Evolutionary conservation across 306 rosid genomes (phyloP), one percentile per base, ranked within the genome.

Genomic region (Malus sylvestris): DNA sequence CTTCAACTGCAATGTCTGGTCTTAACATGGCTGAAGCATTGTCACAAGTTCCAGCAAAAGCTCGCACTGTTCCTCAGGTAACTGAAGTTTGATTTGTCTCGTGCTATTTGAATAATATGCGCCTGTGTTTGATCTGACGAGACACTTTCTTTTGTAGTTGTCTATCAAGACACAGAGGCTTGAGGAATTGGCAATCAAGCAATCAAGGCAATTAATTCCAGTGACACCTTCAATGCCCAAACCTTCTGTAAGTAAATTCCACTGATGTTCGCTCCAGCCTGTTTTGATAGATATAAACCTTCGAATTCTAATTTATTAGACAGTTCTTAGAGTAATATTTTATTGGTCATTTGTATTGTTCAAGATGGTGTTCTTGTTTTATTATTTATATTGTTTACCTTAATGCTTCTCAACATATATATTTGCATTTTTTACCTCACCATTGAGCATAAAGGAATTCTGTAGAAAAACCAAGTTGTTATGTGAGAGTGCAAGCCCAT

Each of bases 11-110:
- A 35, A 75, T 77, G 49, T 81, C 91, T 72, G 92, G 97, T 82
- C 99, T 95, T 67, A 95, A 95, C 81, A 95, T 96, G 99, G 99
- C 99, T 73, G 99, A 92, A 87, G 96, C 99, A 42, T 86, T 96
- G 80, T 91, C 83, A 35, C 99, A 96, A 83, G 85, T 88, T 80
- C 99, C 99, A 30, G 83, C 90, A 62, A 90, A 97, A 70, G 81
- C 91, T 80, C 88, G 89, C 55, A 73, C 93, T 65, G 76, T 81
- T 78, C 98, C 99, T 20, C 97, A 89, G 92, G 98, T 89, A 88
- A 70, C 75, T 71, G 83, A 81, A 70, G 70, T 71, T 52, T 55
- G 38, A 44, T 74, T 19, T 62, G 25, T 78, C 65, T 74, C 42
- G 20, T 66, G 42, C 65, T 33, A 67, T 66, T 68, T 72, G 32